Evolutionary conservation across 495 filamentous ascomycete species (phyloP), one percentile per base, ranked within the genome.

Genomic region (Pyronema domesticum): DNA sequence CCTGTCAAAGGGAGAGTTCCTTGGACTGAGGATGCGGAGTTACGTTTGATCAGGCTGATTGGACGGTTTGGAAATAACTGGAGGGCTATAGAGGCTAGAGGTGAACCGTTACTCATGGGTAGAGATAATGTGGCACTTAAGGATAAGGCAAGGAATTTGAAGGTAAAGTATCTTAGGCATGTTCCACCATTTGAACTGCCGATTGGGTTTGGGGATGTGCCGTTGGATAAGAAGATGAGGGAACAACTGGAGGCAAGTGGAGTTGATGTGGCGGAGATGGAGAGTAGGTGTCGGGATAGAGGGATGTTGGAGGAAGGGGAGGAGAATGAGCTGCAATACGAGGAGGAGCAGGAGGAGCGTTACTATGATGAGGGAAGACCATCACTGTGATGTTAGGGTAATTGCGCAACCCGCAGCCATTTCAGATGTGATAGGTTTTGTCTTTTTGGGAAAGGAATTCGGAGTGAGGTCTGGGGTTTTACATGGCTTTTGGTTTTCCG

Each of bases 21-120:
- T 75, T 65, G 62, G 58, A 65, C 65, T 0, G 57, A 68, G 37
- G 60, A 64, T 55, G 60, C 73, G 60, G 69, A 73, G 51, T 68
- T 71, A 1, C 64, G 62, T 8, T 74, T 80, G 54, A 74, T 80
- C 37, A 70, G 70, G 57, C 73, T 72, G 2, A 79, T 80, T 47
- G 76, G 77, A 11, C 59, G 72, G 65, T 69, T 35, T 49, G 60
- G 60, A 1, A 53, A 53, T 14, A 40, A 43, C 30, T 52, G 54
- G 46, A 23, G 58, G 13, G 30, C 40, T 10, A 65, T 65, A 14
- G 59, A 53, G 53, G 56, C 59, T 58, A 53, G 56, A 39, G 50
- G 57, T 44, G 35, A 35, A 42, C 1, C 14, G 37, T 7, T 18
- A 15, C 17, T 34, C 8, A 18, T 23, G 15, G 17, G 35, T 34